Evolutionary conservation across 257 asterid genomes (phyloP).

Genomic region (Cynanchum wilfordii): DNA sequence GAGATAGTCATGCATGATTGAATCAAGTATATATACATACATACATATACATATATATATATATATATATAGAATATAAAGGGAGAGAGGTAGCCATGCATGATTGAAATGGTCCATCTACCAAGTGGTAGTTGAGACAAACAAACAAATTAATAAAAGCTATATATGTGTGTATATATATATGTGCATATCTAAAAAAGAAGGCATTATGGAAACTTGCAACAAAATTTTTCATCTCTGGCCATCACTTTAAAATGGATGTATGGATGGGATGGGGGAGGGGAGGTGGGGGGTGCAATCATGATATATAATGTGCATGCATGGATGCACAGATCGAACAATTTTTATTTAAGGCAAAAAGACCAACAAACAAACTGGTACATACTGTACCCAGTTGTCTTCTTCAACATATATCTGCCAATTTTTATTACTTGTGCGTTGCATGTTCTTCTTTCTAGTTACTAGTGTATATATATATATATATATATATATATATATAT

Average conservation of each 20-base stretch:
- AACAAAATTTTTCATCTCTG: slow-evolving; percentile 12
- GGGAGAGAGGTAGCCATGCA: neutral
- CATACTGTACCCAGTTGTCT: neutral
- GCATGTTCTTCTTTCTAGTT: no score
- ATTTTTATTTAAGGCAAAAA: neutral
- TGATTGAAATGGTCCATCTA: slow-evolving; percentile 18
- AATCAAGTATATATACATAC: no score
- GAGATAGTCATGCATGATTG: no score
- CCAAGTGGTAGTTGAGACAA: slow-evolving; percentile 20
- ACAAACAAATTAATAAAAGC: neutral
- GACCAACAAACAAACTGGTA: neutral
- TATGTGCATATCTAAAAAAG: no score
- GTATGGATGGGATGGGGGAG: neutral
- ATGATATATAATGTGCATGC: no score
- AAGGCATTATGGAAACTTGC: slow-evolving; percentile 18
- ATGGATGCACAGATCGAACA: slow-evolving; percentile 1
- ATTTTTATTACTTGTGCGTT: no score
- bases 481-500: no score
- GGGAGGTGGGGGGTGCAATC: no score
- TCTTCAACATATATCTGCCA: neutral
- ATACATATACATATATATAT: no score
- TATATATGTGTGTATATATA: no score
- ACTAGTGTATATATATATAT: no score
- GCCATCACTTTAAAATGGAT: slow-evolving; percentile 5
- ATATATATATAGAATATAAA: no score